Percentiles rank a stretch among this genome's conserved stretches.
These are phyloP conservation scores for Monilinia fructigena DNA, from an alignment of 2,329 filamentous ascomycete species.

Conservation along the genomic window DNA sequence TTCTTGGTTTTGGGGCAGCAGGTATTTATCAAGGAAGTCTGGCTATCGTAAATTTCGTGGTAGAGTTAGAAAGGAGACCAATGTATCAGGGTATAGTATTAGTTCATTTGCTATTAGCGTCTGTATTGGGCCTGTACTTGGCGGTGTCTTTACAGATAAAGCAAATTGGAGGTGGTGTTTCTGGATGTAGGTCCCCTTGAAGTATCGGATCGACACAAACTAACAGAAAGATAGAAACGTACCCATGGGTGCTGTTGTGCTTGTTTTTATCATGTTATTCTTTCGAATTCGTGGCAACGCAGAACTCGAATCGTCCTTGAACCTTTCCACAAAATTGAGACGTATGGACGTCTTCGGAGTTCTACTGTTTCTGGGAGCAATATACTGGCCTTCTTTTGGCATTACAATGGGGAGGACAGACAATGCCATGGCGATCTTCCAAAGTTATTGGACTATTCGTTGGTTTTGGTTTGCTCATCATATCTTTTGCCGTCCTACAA, in stretches of 20 bases:
- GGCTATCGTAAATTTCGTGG: constrained; percentile 51
- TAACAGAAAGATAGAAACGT: constrained; percentile 23
- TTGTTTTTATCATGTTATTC: constrained; percentile 40
- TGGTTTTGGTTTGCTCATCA: constrained; percentile 37
- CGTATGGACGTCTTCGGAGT: constrained; percentile 43
- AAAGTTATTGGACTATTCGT: constrained; percentile 42
- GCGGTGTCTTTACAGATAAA: constrained; percentile 58
- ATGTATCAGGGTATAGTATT: constrained; percentile 23
- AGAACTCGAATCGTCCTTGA: constrained; percentile 26
- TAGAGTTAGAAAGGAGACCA: constrained; percentile 13
- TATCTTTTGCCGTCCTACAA: constrained; percentile 38
- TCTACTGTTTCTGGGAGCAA: constrained; percentile 40
- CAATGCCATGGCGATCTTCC: constrained; percentile 41
- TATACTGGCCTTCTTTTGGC: constrained; percentile 43
- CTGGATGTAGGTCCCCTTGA: constrained; percentile 36
- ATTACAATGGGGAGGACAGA: constrained; percentile 44
- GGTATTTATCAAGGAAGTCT: constrained; percentile 51
- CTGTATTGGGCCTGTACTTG: constrained; percentile 55
- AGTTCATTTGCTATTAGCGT: constrained; percentile 19
- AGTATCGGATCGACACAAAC: constrained; percentile 1
- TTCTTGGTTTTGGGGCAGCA: constrained; percentile 51
- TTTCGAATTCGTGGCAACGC: constrained; percentile 45
- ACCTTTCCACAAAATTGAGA: constrained; percentile 28
- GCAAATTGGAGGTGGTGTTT: constrained; percentile 42
- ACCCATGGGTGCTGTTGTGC: constrained; percentile 42